Evolutionary conservation across 2,329 filamentous ascomycete species (phyloP).

Genomic region (Apiospora aurea): DNA sequence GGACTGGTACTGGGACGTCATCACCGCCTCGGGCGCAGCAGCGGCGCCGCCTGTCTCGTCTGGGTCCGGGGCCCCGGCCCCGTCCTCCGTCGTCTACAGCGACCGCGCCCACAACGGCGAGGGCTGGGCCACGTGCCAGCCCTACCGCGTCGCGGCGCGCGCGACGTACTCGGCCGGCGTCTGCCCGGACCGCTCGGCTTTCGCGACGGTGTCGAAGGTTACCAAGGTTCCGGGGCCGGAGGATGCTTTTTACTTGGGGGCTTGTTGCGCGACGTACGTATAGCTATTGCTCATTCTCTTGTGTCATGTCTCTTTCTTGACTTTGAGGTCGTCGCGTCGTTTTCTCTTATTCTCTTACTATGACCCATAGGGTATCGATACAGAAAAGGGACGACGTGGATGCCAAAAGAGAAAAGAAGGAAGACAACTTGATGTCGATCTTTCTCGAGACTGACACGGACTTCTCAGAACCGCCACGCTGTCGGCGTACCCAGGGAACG

Average conservation of each 20-base stretch:
- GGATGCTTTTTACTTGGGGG: slow-evolving; percentile 22
- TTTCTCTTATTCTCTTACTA: not conserved
- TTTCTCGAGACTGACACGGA: not conserved
- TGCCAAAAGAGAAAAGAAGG: no score
- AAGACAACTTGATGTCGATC: no score
- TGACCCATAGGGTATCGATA: no score
- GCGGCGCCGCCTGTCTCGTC: not conserved
- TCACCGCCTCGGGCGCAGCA: not conserved
- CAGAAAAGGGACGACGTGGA: not conserved
- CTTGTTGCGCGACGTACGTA: slow-evolving; percentile 26
- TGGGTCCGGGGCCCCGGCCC: not conserved
- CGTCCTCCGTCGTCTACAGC: slow-evolving; percentile 23
- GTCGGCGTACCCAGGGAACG: not conserved
- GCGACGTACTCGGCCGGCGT: slow-evolving; percentile 27
- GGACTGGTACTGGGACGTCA: slow-evolving; percentile 27
- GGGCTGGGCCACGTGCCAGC: slow-evolving; percentile 27
- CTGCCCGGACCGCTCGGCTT: slow-evolving; percentile 25
- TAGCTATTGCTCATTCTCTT: no score
- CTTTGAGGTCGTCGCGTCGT: no score
- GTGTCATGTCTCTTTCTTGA: not conserved
- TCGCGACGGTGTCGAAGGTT: slow-evolving; percentile 25
- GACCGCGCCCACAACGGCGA: slow-evolving; percentile 23
- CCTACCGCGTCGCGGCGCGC: slow-evolving; percentile 16
- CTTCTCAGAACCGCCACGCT: not conserved
- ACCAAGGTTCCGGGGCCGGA: slow-evolving; percentile 20